Conservation (phyloP, 306 rosid genomes). For the Dalbergia cochinchinensis region DNA sequence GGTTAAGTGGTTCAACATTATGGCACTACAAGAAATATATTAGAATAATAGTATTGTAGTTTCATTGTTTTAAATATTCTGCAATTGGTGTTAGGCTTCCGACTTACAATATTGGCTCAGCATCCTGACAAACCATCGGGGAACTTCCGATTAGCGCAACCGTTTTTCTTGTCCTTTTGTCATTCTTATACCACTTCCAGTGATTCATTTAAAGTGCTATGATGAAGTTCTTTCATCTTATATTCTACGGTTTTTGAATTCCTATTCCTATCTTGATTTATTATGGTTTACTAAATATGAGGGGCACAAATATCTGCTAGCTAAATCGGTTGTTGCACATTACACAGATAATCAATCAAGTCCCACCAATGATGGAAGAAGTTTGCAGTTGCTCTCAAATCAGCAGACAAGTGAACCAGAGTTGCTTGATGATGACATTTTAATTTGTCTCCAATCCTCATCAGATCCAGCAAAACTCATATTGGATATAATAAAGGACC, state of each 20-base stretch:
- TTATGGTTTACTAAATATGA: constrained; percentile 25
- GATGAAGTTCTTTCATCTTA: not conserved
- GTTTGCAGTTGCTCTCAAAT: constrained; percentile 31
- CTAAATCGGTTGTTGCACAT: constrained; percentile 13
- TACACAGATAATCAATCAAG: constrained; percentile 43
- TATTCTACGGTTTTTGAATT: not conserved
- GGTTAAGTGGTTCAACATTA: not conserved
- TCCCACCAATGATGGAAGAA: constrained; percentile 39
- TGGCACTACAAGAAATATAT: not conserved
- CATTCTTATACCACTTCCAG: not conserved
- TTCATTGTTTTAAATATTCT: not conserved
- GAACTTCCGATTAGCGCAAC: constrained; percentile 6
- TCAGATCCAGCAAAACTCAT: constrained; percentile 59
- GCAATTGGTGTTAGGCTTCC: not conserved
- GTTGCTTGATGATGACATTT: constrained; percentile 35
- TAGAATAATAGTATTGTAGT: not conserved
- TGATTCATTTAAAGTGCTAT: constrained; percentile 25
- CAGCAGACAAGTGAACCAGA: constrained; percentile 39
- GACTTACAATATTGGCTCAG: constrained; percentile 11
- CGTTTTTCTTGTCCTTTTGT: not conserved
- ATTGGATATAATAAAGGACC: constrained; percentile 52
- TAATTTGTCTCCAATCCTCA: constrained; percentile 41
- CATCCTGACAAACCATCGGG: not conserved
- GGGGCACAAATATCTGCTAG: constrained; percentile 26
- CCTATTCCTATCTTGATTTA: constrained; percentile 25